Conservation (phyloP, 2,329 filamentous ascomycete genomes). For the Penicillium sp. region DNA sequence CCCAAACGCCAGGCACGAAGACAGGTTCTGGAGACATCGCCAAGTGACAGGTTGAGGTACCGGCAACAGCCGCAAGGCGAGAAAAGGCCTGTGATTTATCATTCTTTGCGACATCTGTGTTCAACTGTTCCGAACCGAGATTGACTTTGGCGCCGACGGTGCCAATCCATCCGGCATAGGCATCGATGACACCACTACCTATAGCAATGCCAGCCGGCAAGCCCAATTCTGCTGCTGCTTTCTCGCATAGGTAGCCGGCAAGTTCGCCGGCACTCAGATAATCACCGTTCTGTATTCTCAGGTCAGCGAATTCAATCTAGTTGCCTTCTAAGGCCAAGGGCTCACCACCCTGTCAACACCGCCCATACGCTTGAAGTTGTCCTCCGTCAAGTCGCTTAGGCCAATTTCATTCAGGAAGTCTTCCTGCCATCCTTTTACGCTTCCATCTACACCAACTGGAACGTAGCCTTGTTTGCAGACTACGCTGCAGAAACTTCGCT, state of each 20-base stretch:
- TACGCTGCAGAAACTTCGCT: conserved; percentile 89
- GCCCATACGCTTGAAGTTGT: conserved; percentile 91
- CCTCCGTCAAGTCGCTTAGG: conserved; percentile 78
- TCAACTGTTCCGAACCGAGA: conserved; percentile 69
- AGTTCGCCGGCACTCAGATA: conserved; percentile 92
- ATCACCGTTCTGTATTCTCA: conserved; percentile 72
- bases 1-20: conserved; percentile 96
- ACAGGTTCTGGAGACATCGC: conserved; percentile 93
- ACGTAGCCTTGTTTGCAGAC: conserved; percentile 98
- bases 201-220: conserved; percentile 86
- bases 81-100: conserved; percentile 92
- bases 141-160: conserved; percentile 97
- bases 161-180: conserved; percentile 97
- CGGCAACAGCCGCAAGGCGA: conserved; percentile 89
- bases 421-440: conserved; percentile 97
- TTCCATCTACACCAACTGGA: conserved; percentile 94
- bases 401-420: conserved; percentile 90
- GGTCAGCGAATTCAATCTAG: conserved; percentile 14
- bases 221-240: conserved; percentile 81
- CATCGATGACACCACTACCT: conserved; percentile 95
- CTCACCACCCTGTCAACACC: conserved; percentile 93
- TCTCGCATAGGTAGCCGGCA: conserved; percentile 81
- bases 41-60: conserved; percentile 95
- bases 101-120: conserved; percentile 71
- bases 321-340: conserved; percentile 44